These are phyloP conservation scores for Metschnikowia orientalis DNA, from an alignment of 805 yeast species.

Conservation along the genomic window DNA sequence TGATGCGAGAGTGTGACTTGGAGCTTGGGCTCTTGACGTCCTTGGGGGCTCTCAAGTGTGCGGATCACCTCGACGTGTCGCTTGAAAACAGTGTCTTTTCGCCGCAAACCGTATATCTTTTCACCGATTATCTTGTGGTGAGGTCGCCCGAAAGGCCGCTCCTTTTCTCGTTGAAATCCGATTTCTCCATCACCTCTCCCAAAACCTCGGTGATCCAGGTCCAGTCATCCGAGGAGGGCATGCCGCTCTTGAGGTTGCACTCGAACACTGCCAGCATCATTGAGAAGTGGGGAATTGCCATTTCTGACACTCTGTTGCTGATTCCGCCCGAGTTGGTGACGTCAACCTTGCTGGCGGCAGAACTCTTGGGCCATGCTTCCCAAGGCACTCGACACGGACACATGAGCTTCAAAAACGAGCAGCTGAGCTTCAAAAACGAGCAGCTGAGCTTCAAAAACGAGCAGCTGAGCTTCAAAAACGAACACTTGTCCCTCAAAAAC, in stretches of 20 bases:
- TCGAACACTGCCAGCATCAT: slow-evolving; percentile 29
- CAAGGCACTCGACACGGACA: too few species aligned
- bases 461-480: too few species aligned
- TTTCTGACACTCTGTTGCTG: slow-evolving; percentile 28
- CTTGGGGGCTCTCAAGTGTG: slow-evolving; percentile 35
- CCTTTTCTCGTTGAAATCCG: slow-evolving; percentile 11
- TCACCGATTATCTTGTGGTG: slow-evolving; percentile 30
- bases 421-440: too few species aligned
- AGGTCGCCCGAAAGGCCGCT: slow-evolving; percentile 17
- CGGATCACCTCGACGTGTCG: slow-evolving; percentile 29
- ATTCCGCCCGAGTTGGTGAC: slow-evolving; percentile 37
- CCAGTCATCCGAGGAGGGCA: slow-evolving; percentile 5
- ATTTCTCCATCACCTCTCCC: slow-evolving; percentile 19
- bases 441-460: too few species aligned
- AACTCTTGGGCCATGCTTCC: too few species aligned
- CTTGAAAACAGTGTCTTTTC: slow-evolving; percentile 10
- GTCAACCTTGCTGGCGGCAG: slow-evolving; percentile 5
- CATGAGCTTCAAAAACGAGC: too few species aligned
- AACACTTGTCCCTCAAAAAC: too few species aligned
- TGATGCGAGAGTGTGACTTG: slow-evolving; percentile 24
- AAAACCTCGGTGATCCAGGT: slow-evolving; percentile 24
- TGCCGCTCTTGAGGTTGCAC: slow-evolving; percentile 21
- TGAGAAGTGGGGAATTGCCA: slow-evolving; percentile 43
- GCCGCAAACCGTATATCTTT: slow-evolving; percentile 26
- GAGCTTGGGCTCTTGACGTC: slow-evolving; percentile 24